Base-by-base conservation (phyloP, 1,284 basidiomycete species). In the Austroboletus niveus region DNA sequence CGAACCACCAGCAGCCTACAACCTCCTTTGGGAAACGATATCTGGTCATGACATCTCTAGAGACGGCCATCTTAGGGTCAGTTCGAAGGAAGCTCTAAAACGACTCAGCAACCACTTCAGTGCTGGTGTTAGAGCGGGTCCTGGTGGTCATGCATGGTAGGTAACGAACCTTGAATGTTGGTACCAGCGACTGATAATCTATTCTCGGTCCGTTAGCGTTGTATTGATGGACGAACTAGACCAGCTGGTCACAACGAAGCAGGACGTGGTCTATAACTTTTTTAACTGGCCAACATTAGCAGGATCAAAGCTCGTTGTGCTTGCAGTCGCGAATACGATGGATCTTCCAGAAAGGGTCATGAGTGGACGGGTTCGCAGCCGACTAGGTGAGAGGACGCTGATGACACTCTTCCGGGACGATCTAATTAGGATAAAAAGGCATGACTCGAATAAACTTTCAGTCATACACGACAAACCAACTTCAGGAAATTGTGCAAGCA, bases 231-330 rank as follows among this genome's bases (percentile, higher is more conserved):
- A 99, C 67, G 96, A 99, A 71, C 80, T 99, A 2, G 96, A 99
- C 71, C 96, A 98, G 69, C 80, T 99, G 32, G 85, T 99, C 57
- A 98, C 96, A 0, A 78, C 88, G 22, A 96, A 97, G 65, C 96
- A 99, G 71, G 95, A 98, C 60, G 96, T 99, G 3, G 91, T 99
- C 39, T 99, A 99, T 74, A 98, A 98, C 69, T 96, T 99, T 72
- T 99, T 99, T 80, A 98, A 98, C 69, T 99, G 97, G 96, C 97
- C 96, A 1, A 95, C 93, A 10, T 77, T 96, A 52, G 80, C 83
- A 1, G 85, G 85, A 14, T 92, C 90, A 49, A 89, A 90, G 64
- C 79, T 99, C 14, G 87, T 98, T 47, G 96, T 99, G 2, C 82
- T 99, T 49, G 97, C 97, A 0, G 94, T 99, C 1, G 97, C 97